A percentile compares a stretch with the other conserved stretches of the same genome.
phyloP scores from a whole-genome alignment of 306 rosid genomes.

The Fagus sylvatica region DNA sequence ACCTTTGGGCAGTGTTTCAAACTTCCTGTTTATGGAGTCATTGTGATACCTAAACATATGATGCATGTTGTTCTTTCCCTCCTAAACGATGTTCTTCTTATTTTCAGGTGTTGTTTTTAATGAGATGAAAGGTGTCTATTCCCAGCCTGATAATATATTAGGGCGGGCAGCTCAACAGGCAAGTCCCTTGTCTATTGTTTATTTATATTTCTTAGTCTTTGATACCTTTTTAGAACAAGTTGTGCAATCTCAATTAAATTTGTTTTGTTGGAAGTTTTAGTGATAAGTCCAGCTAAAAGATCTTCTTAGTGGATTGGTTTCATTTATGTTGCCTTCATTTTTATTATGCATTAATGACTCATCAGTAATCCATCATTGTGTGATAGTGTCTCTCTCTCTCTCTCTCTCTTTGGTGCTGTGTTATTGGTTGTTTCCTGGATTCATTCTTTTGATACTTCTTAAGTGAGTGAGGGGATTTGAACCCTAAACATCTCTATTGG shows the following conservation, averaged over 20 bases:
- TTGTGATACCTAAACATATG: neutral
- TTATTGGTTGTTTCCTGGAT: neutral
- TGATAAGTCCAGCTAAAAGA: neutral
- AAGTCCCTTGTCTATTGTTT: slow-evolving; percentile 32
- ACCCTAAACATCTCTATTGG: too few species aligned
- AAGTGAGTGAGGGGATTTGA: too few species aligned
- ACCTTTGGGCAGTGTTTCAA: neutral
- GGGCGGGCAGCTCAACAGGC: slow-evolving; percentile 92
- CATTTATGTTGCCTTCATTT: neutral
- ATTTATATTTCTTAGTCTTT: slow-evolving; percentile 5
- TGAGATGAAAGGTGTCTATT: slow-evolving; percentile 99
- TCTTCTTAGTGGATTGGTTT: neutral
- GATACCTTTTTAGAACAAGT: neutral
- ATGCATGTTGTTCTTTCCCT: neutral
- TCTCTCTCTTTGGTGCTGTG: neutral
- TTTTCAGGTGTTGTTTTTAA: slow-evolving; percentile 93
- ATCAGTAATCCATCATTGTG: neutral
- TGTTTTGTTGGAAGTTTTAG: neutral
- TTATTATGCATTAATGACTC: neutral
- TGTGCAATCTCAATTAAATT: neutral
- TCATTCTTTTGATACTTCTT: neutral
- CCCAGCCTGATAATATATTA: slow-evolving; percentile 92
- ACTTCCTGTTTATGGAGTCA: neutral
- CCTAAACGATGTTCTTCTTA: slow-evolving; percentile 21
- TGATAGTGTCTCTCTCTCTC: neutral